These are phyloP conservation scores for Suhomyces xylopsoci DNA, from an alignment of 805 yeast species.

Conservation along the genomic window DNA sequence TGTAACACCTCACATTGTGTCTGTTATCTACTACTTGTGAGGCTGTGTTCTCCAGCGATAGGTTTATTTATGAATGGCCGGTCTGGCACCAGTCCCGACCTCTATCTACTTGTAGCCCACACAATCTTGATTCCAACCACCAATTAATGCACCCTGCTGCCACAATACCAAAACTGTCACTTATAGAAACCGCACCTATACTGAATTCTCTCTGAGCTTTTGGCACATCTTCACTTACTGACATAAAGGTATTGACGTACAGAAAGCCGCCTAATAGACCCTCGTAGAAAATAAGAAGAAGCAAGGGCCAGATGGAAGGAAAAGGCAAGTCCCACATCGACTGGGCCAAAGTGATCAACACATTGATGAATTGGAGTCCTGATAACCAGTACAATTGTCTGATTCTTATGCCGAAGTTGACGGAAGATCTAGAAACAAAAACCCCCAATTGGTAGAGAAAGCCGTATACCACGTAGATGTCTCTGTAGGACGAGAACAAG, in stretches of 20 bases:
- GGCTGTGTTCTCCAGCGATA: no score
- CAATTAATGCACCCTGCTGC: conserved; percentile 75
- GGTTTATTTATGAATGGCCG: background rate
- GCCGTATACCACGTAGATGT: conserved; percentile 88
- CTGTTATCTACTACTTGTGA: no score
- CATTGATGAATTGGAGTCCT: conserved; percentile 62
- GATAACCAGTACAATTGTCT: conserved; percentile 60
- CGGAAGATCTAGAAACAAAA: conserved; percentile 84
- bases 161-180: conserved; percentile 83
- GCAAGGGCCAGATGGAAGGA: conserved; percentile 58
- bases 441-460: conserved; percentile 91
- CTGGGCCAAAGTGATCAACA: conserved; percentile 58
- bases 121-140: conserved; percentile 69
- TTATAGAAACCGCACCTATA: conserved; percentile 77
- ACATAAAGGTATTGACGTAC: conserved; percentile 83
- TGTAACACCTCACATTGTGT: no score
- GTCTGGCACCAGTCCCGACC: conserved; percentile 77
- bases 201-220: conserved; percentile 52
- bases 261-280: conserved; percentile 89
- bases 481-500: conserved; percentile 64
- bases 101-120: conserved; percentile 62
- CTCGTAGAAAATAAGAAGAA: conserved; percentile 73
- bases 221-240: conserved; percentile 58
- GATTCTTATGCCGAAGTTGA: conserved; percentile 57
- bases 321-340: conserved; percentile 57